A percentile compares a stretch with the other conserved stretches of the same genome.
Conservation (phyloP, 495 filamentous ascomycete genomes). For the Margaritispora aquatica region DNA sequence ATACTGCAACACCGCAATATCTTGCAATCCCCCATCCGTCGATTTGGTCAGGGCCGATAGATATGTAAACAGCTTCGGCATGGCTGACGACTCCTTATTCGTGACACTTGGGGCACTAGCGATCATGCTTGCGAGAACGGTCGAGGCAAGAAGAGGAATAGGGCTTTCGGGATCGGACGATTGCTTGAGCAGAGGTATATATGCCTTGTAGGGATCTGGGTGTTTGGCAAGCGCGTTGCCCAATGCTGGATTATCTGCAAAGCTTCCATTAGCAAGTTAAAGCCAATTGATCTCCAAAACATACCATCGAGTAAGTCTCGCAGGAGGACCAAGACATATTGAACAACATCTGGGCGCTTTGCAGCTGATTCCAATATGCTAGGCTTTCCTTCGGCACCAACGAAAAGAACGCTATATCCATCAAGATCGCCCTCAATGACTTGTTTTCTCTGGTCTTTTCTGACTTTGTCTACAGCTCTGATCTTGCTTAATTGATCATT, state of each 20-base stretch:
- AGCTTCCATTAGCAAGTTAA: conserved; percentile 16
- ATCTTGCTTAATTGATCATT: conserved; percentile 94
- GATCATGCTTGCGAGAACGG: conserved; percentile 77
- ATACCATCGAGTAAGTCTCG: conserved; percentile 82
- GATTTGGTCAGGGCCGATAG: conserved; percentile 75
- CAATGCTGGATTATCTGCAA: conserved; percentile 69
- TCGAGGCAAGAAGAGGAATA: conserved; percentile 83
- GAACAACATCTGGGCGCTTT: conserved; percentile 79
- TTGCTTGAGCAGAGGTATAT: conserved; percentile 78
- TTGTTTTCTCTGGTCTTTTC: conserved; percentile 77
- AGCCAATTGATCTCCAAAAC: not conserved
- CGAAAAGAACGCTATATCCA: conserved; percentile 71
- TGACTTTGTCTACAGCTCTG: conserved; percentile 94
- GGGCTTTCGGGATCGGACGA: conserved; percentile 77
- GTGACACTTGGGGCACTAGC: conserved; percentile 56
- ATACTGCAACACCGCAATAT: conserved; percentile 90
- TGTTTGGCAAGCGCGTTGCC: conserved; percentile 67
- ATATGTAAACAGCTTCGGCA: conserved; percentile 83
- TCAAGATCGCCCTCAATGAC: conserved; percentile 72
- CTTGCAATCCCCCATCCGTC: conserved; percentile 81
- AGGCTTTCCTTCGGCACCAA: conserved; percentile 62
- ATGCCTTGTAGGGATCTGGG: conserved; percentile 73
- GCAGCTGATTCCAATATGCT: conserved; percentile 78
- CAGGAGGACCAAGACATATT: conserved; percentile 88
- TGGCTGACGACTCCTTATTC: conserved; percentile 52